Evolutionary conservation across 768 basidiomycete species (phyloP), one percentile per base, ranked within the genome.

Genomic region (Termitomyces sp.): DNA sequence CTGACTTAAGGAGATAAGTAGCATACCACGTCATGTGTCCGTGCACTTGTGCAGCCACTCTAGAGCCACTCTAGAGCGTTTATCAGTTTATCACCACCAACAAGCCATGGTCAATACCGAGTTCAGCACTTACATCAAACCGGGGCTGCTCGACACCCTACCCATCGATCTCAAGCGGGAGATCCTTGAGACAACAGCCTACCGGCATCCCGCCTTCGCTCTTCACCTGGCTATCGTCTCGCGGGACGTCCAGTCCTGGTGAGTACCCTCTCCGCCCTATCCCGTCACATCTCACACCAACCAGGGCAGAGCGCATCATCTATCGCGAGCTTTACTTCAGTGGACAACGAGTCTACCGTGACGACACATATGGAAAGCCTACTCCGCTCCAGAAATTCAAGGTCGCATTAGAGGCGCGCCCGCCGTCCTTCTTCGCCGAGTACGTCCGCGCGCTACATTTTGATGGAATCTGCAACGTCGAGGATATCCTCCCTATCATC

Each of bases 91-190:
- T n/a, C n/a, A n/a, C n/a, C n/a, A n/a, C n/a, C n/a, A n/a, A 27
- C 31, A n/a, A 49, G 13, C 46, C n/a, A 49, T 54, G 53, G 31
- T 53, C n/a, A 54, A 54, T 39, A 60, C 50, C 12, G 45, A 36
- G 12, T 60, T 55, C 38, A 55, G 60, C 51, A 58, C 42, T 20
- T 55, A 56, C 23, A 56, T 58, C 41, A 53, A 52, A 13, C 50
- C 57, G 11, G 56, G 44, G 2, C 51, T 59, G 11, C 41, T 59
- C 18, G 50, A 20, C n/a, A 22, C 15, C 11, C 53, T 64, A 18
- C 63, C 57, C 10, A 31, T 25, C 22, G 61, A 64, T 46, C 53
- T 64, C 23, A 60, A 59, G 41, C 57, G 61, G n/a, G 61, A 62
- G 32, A 60, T 64, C 38, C 48, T 64, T 0, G 59, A 62, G 47